Percentiles rank a stretch among this genome's conserved stretches.
phyloP scores from a whole-genome alignment of 805 yeast species.

The Naumovozyma dairenensis region DNA sequence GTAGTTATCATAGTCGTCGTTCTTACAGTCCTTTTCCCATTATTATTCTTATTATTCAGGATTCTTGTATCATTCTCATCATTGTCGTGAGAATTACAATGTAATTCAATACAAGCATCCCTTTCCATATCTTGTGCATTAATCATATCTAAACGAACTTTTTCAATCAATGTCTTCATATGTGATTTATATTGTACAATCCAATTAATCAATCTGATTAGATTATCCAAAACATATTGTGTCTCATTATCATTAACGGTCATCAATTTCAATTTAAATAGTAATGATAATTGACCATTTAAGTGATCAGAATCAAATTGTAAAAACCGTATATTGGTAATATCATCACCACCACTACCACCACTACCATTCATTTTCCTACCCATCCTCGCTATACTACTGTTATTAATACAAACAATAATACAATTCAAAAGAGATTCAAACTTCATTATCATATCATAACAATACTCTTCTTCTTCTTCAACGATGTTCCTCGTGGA shows the following conservation, averaged over 20 bases:
- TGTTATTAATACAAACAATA: constrained; percentile 12
- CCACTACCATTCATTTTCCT: too few relatives aligned
- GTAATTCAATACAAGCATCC: not conserved
- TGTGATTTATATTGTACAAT: constrained; percentile 10
- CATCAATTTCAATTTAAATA: too few relatives aligned
- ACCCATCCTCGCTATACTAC: too few relatives aligned
- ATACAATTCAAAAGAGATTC: constrained; percentile 12
- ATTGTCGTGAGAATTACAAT: not conserved
- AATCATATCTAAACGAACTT: not conserved
- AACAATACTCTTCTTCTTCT: too few relatives aligned
- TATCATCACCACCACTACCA: too few relatives aligned
- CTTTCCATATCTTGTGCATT: not conserved
- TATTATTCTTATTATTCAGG: too few relatives aligned
- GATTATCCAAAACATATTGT: constrained; percentile 3
- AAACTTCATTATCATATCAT: constrained; percentile 6
- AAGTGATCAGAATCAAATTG: too few relatives aligned
- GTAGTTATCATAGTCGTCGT: too few relatives aligned
- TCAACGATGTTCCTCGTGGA: too few relatives aligned
- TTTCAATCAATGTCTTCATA: constrained; percentile 3
- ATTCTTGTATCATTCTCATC: not conserved
- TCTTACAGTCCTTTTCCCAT: too few relatives aligned
- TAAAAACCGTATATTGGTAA: constrained; percentile 7
- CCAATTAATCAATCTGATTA: constrained; percentile 16
- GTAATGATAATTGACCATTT: too few relatives aligned
- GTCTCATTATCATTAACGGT: too few relatives aligned